phyloP scores from a whole-genome alignment of 257 asterid species.

The Schizonepeta tenuifolia region DNA sequence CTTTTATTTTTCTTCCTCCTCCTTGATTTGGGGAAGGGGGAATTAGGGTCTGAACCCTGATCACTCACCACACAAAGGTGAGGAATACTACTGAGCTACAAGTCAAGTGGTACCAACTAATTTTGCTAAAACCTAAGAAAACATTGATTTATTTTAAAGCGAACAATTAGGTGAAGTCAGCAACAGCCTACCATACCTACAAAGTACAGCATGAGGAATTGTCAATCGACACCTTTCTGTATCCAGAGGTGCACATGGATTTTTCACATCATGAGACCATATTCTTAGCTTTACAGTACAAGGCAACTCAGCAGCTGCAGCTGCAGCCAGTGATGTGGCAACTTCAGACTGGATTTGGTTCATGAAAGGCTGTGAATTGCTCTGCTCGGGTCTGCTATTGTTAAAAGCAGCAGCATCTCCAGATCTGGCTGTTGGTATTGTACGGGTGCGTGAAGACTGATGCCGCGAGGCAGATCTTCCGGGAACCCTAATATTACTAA shows the following conservation, averaged over 20 bases:
- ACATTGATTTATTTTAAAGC: not conserved
- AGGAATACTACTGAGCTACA: no score
- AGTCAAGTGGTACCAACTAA: not conserved
- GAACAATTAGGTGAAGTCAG: slow-evolving; percentile 13
- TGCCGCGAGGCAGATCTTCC: slow-evolving; percentile 76
- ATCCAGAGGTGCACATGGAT: slow-evolving; percentile 76
- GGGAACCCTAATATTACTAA: slow-evolving; percentile 49
- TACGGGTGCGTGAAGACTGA: slow-evolving; percentile 61
- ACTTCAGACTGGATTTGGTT: slow-evolving; percentile 84
- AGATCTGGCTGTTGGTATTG: slow-evolving; percentile 53
- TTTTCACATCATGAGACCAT: slow-evolving; percentile 83
- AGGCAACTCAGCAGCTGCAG: slow-evolving; percentile 95
- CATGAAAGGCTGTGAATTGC: slow-evolving; percentile 60
- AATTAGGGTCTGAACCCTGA: no score
- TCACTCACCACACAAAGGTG: no score
- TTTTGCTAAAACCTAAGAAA: slow-evolving; percentile 14
- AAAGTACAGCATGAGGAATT: slow-evolving; percentile 94
- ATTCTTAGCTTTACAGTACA: slow-evolving; percentile 96
- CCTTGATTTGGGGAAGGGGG: no score
- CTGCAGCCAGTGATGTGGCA: slow-evolving; percentile 88
- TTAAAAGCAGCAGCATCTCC: slow-evolving; percentile 52
- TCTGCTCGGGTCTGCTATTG: slow-evolving; percentile 51
- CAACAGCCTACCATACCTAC: slow-evolving; percentile 62
- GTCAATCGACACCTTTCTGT: slow-evolving; percentile 74
- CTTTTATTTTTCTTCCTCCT: not conserved